A percentile compares a stretch with the other conserved stretches of the same genome.
These are phyloP conservation scores for Retiboletus flavoniger DNA, from an alignment of 1,284 basidiomycete genomes.

Conservation along the genomic window DNA sequence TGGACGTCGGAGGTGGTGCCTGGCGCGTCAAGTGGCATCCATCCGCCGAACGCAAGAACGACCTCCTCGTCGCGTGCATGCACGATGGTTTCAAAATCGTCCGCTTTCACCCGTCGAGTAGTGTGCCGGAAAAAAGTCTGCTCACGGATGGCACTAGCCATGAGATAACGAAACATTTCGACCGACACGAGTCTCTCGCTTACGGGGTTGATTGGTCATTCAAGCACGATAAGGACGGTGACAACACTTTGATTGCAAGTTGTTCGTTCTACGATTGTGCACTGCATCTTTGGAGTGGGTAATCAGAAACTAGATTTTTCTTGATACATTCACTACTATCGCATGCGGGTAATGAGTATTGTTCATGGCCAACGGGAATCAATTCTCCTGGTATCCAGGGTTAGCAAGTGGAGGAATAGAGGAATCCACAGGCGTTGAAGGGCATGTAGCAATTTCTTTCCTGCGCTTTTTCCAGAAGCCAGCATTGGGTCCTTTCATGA, in stretches of 20 bases:
- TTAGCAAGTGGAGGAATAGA: constrained; percentile 3
- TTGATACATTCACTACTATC: not conserved
- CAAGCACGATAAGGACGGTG: constrained; percentile 21
- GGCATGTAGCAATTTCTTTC: constrained; percentile 27
- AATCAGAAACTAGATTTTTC: constrained; percentile 6
- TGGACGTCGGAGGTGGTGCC: constrained; percentile 84
- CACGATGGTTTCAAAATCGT: constrained; percentile 94
- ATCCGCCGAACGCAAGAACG: constrained; percentile 50
- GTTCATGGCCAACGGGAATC: not conserved
- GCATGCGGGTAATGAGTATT: not conserved
- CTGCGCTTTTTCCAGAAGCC: constrained; percentile 48
- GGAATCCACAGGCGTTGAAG: constrained; percentile 21
- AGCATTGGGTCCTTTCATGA: constrained; percentile 57
- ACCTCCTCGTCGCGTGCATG: constrained; percentile 93
- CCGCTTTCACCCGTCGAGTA: constrained; percentile 23
- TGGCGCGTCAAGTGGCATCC: constrained; percentile 99
- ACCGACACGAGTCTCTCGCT: constrained; percentile 81
- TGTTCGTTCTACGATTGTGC: constrained; percentile 97
- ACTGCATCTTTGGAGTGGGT: constrained; percentile 80
- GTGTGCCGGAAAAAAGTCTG: constrained; percentile 2
- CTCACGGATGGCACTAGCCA: constrained; percentile 26
- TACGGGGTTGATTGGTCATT: constrained; percentile 97
- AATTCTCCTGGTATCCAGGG: not conserved
- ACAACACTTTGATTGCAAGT: constrained; percentile 68
- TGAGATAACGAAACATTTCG: constrained; percentile 61